These are phyloP conservation scores for Neofusicoccum umdonicola DNA, from an alignment of 2,329 filamentous ascomycete species.

Conservation along the genomic window DNA sequence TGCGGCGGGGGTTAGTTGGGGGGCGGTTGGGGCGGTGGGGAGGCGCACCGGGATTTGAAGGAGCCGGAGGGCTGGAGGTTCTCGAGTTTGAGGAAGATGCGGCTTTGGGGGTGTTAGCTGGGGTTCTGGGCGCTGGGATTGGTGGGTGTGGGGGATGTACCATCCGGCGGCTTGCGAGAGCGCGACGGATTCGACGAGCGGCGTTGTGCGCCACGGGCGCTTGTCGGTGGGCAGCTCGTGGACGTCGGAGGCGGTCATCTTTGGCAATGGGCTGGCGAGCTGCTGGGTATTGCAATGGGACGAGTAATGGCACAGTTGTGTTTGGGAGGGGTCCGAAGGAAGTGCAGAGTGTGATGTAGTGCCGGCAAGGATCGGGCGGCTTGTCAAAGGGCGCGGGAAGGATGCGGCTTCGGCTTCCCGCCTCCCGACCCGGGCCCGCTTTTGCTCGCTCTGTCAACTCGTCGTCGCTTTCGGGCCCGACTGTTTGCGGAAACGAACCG, in stretches of 20 bases:
- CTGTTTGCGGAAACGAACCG: too few relatives aligned
- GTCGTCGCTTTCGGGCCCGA: too few relatives aligned
- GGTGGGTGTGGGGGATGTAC: conserved; percentile 44
- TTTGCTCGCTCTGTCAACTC: too few relatives aligned
- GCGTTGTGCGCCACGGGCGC: conserved; percentile 68
- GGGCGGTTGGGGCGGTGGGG: not conserved
- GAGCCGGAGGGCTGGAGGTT: conserved; percentile 80
- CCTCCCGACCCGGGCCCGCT: too few relatives aligned
- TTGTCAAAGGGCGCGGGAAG: too few relatives aligned
- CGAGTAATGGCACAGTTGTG: too few relatives aligned
- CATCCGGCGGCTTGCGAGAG: conserved; percentile 71
- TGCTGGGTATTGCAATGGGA: too few relatives aligned
- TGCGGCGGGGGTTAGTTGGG: not conserved
- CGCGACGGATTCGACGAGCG: conserved; percentile 63
- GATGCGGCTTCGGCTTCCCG: too few relatives aligned
- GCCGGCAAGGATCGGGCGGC: too few relatives aligned
- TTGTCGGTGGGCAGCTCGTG: conserved; percentile 4
- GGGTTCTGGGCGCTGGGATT: not conserved
- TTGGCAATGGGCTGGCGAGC: not conserved
- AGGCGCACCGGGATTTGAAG: conserved; percentile 64
- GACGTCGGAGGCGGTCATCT: not conserved
- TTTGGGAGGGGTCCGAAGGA: too few relatives aligned
- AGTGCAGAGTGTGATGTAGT: too few relatives aligned
- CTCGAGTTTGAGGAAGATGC: conserved; percentile 82
- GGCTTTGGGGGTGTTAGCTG: conserved; percentile 42